These are phyloP conservation scores for Leccinum arenicola DNA, from an alignment of 768 basidiomycete genomes.

Conservation along the genomic window DNA sequence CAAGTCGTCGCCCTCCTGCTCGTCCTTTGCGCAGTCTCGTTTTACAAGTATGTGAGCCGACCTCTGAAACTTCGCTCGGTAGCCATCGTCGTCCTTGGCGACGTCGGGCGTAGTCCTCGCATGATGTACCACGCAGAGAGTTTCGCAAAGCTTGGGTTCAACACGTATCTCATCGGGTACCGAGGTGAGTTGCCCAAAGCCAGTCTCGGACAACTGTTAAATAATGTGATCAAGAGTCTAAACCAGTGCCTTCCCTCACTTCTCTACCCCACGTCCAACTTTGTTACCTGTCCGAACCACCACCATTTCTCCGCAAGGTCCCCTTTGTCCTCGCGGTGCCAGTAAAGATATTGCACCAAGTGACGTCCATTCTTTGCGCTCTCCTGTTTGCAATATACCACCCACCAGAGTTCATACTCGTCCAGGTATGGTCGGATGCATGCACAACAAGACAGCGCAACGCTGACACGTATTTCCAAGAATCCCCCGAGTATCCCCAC, in stretches of 20 bases:
- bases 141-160: conserved; percentile 76
- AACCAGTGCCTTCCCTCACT: conserved; percentile 70
- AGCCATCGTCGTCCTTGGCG: conserved; percentile 91
- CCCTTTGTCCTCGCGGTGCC: conserved; percentile 78
- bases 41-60: conserved; percentile 17
- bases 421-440: conserved; percentile 62
- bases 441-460: background rate
- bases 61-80: conserved; percentile 56
- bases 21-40: conserved; percentile 8
- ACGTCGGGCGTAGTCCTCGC: conserved; percentile 91
- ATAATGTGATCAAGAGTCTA: conserved; percentile 53
- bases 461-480: conserved; percentile 38
- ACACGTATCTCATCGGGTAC: conserved; percentile 83
- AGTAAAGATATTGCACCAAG: conserved; percentile 74
- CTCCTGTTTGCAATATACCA: conserved; percentile 58
- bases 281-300: conserved; percentile 65
- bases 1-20: conserved; percentile 13
- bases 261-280: conserved; percentile 63
- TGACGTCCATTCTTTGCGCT: conserved; percentile 55
- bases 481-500: conserved; percentile 98
- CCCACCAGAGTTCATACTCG: conserved; percentile 82
- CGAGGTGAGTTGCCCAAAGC: conserved; percentile 50
- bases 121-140: conserved; percentile 99
- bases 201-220: no score
- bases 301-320: conserved; percentile 45